These are phyloP conservation scores for Lizanozyma gosingica DNA, from an alignment of 1,139 yeast genomes.

Conservation along the genomic window DNA sequence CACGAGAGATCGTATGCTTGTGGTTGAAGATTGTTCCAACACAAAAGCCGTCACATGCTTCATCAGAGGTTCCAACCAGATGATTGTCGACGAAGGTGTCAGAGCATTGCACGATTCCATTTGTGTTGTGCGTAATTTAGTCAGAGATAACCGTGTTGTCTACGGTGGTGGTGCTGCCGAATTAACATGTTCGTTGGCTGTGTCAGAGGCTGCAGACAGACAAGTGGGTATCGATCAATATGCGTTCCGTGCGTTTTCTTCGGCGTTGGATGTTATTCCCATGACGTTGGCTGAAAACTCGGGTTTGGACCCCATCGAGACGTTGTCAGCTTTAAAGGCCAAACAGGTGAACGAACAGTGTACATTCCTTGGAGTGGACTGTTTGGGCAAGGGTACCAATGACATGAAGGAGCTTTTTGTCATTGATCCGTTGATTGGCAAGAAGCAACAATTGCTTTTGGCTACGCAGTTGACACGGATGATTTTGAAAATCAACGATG, in stretches of 20 bases:
- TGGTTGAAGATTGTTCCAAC: constrained; percentile 83
- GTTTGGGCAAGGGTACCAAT: constrained; percentile 77
- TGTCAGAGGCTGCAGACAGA: constrained; percentile 83
- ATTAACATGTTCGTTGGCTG: constrained; percentile 85
- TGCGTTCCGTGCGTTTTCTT: constrained; percentile 91
- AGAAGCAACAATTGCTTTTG: constrained; percentile 87
- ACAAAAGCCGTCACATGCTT: constrained; percentile 90
- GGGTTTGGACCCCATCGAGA: constrained; percentile 89
- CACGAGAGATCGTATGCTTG: constrained; percentile 91
- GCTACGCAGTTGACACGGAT: constrained; percentile 97
- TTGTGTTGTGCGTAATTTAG: constrained; percentile 93
- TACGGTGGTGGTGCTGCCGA: constrained; percentile 99
- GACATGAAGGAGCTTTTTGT: constrained; percentile 93
- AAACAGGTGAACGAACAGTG: constrained; percentile 70
- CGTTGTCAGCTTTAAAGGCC: constrained; percentile 74
- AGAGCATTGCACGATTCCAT: constrained; percentile 95
- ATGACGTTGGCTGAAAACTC: constrained; percentile 95
- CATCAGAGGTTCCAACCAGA: constrained; percentile 90
- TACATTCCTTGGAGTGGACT: constrained; percentile 83
- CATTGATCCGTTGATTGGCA: constrained; percentile 94
- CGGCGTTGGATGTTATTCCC: constrained; percentile 86
- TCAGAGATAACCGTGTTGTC: constrained; percentile 86
- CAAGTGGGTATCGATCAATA: constrained; percentile 95
- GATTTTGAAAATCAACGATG: constrained; percentile 95
- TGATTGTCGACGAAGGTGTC: constrained; percentile 95